Conservation (phyloP, 192 early-diverging fungal species). For the Backusella mclennaniae region DNA sequence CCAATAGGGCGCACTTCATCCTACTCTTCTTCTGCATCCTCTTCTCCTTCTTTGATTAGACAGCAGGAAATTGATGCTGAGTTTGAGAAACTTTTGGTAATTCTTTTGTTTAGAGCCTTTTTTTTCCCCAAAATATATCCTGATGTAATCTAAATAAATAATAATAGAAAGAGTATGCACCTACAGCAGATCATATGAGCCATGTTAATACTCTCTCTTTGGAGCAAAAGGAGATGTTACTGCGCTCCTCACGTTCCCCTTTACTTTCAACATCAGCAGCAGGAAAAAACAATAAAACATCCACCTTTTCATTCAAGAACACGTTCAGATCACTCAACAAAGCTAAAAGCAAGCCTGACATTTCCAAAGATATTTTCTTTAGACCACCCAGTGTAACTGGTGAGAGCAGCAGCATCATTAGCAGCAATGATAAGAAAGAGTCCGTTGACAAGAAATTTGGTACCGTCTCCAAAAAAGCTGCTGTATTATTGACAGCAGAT, state of each 20-base stretch:
- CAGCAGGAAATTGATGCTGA: slow-evolving; percentile 28
- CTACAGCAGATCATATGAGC: slow-evolving; percentile 18
- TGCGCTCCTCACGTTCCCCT: slow-evolving; percentile 17
- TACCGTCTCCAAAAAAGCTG: background rate
- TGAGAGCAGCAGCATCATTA: background rate
- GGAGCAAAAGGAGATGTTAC: slow-evolving; percentile 24
- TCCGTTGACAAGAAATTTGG: background rate
- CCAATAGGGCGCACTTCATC: background rate
- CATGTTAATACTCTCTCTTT: slow-evolving; percentile 20
- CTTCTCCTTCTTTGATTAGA: background rate
- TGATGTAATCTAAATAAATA: background rate
- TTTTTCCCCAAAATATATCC: background rate
- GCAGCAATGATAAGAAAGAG: background rate
- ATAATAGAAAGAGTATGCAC: slow-evolving; percentile 28
- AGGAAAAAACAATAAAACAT: slow-evolving; percentile 12
- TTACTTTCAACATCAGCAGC: background rate
- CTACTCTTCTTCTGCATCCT: background rate
- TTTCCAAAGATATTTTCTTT: background rate
- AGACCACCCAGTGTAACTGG: background rate
- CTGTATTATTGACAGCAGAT: background rate
- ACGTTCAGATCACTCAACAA: slow-evolving; percentile 3
- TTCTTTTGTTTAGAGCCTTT: background rate
- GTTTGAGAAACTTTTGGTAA: slow-evolving; percentile 31
- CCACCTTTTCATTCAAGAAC: slow-evolving; percentile 17
- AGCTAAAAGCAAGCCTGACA: background rate